Conservation (phyloP, 371 early-diverging fungal species). For the Circinella umbellata region DNA sequence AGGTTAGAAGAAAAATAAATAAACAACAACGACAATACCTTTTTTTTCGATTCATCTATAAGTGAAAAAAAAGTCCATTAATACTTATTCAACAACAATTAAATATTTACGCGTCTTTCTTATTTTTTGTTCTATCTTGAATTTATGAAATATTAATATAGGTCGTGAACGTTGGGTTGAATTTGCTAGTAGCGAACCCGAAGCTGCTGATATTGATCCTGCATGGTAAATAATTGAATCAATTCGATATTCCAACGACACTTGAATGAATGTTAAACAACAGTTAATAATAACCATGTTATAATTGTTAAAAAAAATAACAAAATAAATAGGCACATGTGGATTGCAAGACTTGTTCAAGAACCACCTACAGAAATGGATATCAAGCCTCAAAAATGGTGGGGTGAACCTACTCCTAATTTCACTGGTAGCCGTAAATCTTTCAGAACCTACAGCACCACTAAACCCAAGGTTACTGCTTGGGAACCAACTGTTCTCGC, state of each 20-base stretch:
- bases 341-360: constrained; percentile 87
- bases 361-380: constrained; percentile 74
- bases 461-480: constrained; percentile 74
- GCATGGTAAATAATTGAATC: constrained; percentile 73
- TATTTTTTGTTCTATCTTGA: not conserved
- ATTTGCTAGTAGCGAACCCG: constrained; percentile 76
- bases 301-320: not conserved
- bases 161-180: constrained; percentile 94
- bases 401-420: constrained; percentile 62
- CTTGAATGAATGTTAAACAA: not conserved
- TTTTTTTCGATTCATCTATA: too few species aligned
- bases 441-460: constrained; percentile 88
- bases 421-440: constrained; percentile 76
- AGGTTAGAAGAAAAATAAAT: constrained; percentile 45
- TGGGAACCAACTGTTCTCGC: constrained; percentile 79
- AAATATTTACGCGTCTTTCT: not conserved
- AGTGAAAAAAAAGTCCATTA: too few species aligned
- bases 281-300: not conserved
- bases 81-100: not conserved
- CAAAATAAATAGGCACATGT: constrained; percentile 76
- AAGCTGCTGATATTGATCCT: constrained; percentile 86
- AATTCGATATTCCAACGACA: not conserved
- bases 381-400: constrained; percentile 48
- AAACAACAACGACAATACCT: too few species aligned
- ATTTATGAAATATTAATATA: constrained; percentile 21